These are phyloP conservation scores for Suillus luteus DNA, from an alignment of 768 basidiomycete genomes.

Conservation along the genomic window DNA sequence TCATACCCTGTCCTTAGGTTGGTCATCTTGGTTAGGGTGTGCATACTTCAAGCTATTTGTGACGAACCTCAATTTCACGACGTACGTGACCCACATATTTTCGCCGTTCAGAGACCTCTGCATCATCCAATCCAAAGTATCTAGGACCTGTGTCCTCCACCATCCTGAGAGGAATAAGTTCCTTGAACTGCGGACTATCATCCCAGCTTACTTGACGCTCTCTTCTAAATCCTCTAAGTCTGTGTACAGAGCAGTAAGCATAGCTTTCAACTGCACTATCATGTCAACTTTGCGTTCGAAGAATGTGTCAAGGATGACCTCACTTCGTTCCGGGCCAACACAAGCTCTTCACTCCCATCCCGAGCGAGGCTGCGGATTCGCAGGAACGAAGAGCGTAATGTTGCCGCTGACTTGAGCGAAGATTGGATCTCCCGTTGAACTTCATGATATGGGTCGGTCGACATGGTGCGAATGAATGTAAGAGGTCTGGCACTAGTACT, in stretches of 20 bases:
- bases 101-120: slow-evolving; percentile 74
- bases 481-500: background rate
- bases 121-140: slow-evolving; percentile 78
- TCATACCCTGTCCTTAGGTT: slow-evolving; percentile 70
- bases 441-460: slow-evolving; percentile 83
- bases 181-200: slow-evolving; percentile 5
- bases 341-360: slow-evolving; percentile 77
- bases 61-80: slow-evolving; percentile 75
- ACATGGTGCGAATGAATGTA: slow-evolving; percentile 42
- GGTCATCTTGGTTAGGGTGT: slow-evolving; percentile 23
- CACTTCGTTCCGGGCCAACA: slow-evolving; percentile 80
- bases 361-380: slow-evolving; percentile 77
- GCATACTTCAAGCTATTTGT: slow-evolving; percentile 11
- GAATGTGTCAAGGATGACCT: slow-evolving; percentile 17
- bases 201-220: slow-evolving; percentile 71
- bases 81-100: slow-evolving; percentile 76
- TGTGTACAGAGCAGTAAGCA: slow-evolving; percentile 75
- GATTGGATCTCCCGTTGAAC: slow-evolving; percentile 82
- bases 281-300: slow-evolving; percentile 1
- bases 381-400: slow-evolving; percentile 72
- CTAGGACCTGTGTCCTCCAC: slow-evolving; percentile 86
- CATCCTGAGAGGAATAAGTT: slow-evolving; percentile 50
- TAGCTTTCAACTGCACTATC: slow-evolving; percentile 62
- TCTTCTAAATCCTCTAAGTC: slow-evolving; percentile 94
- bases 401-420: slow-evolving; percentile 69